Base-by-base conservation (phyloP, 176 grass and related monocot species). In the Bolboschoenus planiculmis region DNA sequence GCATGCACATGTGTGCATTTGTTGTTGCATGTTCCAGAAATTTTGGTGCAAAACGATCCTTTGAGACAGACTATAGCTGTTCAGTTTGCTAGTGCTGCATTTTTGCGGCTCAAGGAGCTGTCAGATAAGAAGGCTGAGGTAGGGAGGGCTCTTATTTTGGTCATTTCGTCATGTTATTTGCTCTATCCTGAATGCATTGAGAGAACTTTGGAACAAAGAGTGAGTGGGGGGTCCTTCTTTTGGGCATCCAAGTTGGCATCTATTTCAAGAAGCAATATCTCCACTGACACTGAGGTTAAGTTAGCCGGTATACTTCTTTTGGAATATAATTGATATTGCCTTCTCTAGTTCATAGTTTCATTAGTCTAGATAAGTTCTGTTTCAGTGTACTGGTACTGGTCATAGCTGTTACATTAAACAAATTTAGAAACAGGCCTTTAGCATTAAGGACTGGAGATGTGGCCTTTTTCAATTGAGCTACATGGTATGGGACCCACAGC, bases 1-100 rank as follows among this genome's bases (percentile, higher is more conserved):
- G 94, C 94, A 42, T 91, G 91, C 85, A 91, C 86, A 75, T 94
- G 91, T 60, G 84, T 97, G 37, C 94, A 97, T 87, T 81, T 85
- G 4, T 76, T 97, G 51, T 72, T 97, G 54, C 86, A 97, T 26
- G 79, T 89, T 83, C 82, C 91, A 76, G 78, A 86, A 31, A 84
- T 74, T 73, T 24, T 70, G 84, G 87, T 70, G 80, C 65, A 46
- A 53, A 64, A 76, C 18, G 75, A 87, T 87, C 61, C 55, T 83
- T 68, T 55, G 61, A 94, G 90, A 84, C 78, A 70, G 67, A 70
- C 10, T 68, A 81, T 97, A 48, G 79, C 86, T 37, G 39, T 81
- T 67, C 78, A 81, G 37, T 97, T 94, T 54, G 83, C 84, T 3
- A 85, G 67, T 43, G 79, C 86, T 81, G 83, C 91, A 72, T 94